Base-by-base conservation (phyloP, 495 filamentous ascomycete genomes). In the Peziza echinospora region DNA sequence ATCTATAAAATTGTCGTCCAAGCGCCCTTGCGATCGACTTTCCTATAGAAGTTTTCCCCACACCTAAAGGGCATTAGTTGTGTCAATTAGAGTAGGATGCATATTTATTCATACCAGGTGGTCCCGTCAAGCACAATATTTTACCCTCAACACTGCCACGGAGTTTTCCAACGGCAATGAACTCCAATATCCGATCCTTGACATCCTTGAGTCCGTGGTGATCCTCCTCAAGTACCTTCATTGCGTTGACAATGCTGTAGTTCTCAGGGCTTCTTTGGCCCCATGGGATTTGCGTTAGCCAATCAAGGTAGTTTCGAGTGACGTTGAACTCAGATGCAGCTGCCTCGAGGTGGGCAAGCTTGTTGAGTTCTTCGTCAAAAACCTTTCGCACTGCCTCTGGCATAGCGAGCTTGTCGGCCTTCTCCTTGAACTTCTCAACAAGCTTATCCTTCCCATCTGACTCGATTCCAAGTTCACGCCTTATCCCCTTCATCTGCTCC, bases 401-500 rank as follows among this genome's bases (percentile, higher is more conserved):
- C 87, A 99, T 96, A 0, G 85, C 84, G 25, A 99, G 67, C 62
- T 91, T 94, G 50, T 75, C 73, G 0, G 84, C 84, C 66, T 93
- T 94, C 60, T 93, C 86, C 63, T 80, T 87, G 65, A 96, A 99
- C 58, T 80, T 89, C 63, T 96, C 91, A 2, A 96, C 81, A 22
- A 99, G 71, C 63, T 93, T 94, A 49, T 99, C 89, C 62, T 93
- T 99, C 25, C 91, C 89, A 56, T 99, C 89, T 3, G 82, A 89
- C 62, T 96, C 91, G 47, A 94, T 84, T 11, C 91, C 91, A 19
- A 99, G 71, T 60, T 99, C 91, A 46, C 87, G 71, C 49, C 81
- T 77, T 56, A 99, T 96, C n/a, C 84, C 91, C 65, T 94, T 96
- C 86, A 96, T 91, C 57, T 99, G 91, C 62, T 99, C 89, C 83